phyloP scores from a whole-genome alignment of 495 filamentous ascomycete genomes.

The Tetracladium setigerum region DNA sequence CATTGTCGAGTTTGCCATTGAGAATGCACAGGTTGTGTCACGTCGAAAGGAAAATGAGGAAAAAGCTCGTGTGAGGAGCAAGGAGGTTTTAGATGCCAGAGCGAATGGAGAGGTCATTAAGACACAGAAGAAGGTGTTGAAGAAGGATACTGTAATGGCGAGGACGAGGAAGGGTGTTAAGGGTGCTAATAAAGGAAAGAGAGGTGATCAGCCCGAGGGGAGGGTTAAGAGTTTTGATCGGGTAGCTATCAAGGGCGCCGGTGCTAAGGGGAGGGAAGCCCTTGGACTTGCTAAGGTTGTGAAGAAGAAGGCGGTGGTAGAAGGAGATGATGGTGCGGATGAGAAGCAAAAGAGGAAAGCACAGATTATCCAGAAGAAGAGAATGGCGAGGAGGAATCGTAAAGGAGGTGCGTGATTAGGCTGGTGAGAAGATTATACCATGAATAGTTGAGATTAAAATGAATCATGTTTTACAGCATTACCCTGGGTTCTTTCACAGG shows the following conservation, averaged over 20 bases:
- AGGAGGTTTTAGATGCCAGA: conserved; percentile 18
- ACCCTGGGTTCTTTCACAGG: too few species aligned
- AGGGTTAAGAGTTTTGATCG: conserved; percentile 15
- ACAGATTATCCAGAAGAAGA: conserved; percentile 62
- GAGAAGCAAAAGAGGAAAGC: conserved; percentile 53
- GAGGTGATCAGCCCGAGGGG: conserved; percentile 17
- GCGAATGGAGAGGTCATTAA: conserved; percentile 34
- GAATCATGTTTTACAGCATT: too few species aligned
- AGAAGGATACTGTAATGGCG: conserved; percentile 15
- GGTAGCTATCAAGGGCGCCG: conserved; percentile 15
- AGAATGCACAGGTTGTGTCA: conserved; percentile 89
- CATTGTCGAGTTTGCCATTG: conserved; percentile 96
- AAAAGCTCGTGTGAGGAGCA: conserved; percentile 41
- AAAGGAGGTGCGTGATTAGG: neutral
- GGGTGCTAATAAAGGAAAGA: conserved; percentile 33
- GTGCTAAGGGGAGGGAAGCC: conserved; percentile 4
- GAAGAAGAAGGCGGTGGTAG: conserved; percentile 1
- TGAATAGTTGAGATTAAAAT: too few species aligned
- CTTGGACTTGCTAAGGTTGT: conserved; percentile 1
- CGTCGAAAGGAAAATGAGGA: conserved; percentile 65
- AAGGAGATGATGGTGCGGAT: conserved; percentile 28
- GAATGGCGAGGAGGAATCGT: conserved; percentile 42
- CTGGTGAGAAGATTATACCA: too few species aligned
- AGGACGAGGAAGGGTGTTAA: conserved; percentile 26
- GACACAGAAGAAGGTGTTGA: conserved; percentile 26